A percentile compares a stretch with the other conserved stretches of the same genome.
These are phyloP conservation scores for Fusarium compactum DNA, from an alignment of 2,329 filamentous ascomycete genomes.

Conservation along the genomic window DNA sequence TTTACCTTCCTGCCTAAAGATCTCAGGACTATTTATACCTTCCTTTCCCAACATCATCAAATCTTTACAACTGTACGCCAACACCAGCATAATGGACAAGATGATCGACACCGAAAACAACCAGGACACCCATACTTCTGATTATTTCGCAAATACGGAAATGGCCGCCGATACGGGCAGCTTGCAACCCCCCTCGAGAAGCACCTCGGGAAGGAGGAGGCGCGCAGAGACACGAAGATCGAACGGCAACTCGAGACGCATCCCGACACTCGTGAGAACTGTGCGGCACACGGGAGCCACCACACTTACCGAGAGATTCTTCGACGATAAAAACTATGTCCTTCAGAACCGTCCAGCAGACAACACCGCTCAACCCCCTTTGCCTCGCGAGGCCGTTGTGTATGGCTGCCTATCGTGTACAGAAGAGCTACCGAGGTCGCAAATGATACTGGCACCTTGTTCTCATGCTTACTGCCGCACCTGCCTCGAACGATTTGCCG, in stretches of 20 bases:
- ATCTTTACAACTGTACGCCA: background rate
- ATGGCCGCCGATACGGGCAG: background rate
- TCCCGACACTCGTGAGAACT: background rate
- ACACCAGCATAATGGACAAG: background rate
- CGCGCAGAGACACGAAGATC: background rate
- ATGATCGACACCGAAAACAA: background rate
- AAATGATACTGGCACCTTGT: conserved; percentile 48
- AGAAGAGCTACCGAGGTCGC: background rate
- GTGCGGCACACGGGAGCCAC: background rate
- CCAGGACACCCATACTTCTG: background rate
- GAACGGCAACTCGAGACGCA: background rate
- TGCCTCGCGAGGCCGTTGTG: background rate
- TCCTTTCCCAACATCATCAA: background rate
- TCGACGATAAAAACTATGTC: background rate
- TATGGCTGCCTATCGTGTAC: conserved; percentile 11
- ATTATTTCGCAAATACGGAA: background rate
- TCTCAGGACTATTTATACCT: background rate
- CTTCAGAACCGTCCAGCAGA: background rate
- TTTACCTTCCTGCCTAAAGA: background rate
- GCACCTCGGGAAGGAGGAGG: background rate
- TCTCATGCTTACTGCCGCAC: conserved; percentile 63
- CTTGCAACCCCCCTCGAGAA: background rate
- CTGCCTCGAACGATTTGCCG: conserved; percentile 62
- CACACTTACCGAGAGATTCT: background rate
- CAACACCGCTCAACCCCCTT: background rate